Base-by-base conservation (phyloP, 139 green algal species). In the Spirogloea muscicola region DNA sequence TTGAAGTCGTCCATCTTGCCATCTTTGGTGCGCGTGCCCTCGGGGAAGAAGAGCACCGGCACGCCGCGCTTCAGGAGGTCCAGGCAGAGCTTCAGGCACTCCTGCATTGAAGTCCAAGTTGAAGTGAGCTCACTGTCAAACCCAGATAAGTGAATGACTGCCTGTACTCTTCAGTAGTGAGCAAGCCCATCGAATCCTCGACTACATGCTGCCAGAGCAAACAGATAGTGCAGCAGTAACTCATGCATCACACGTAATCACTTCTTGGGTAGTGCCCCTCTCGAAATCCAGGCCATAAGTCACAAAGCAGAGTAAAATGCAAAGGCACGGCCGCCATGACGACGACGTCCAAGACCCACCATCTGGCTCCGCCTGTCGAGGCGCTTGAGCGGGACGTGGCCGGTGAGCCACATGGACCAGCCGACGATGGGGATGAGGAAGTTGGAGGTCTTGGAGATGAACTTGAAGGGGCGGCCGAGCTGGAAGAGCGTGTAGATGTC, bases 401-500 rank as follows among this genome's bases (percentile, higher is more conserved):
- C 94, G 61, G 94, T 98, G 21, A 98, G 83, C 74, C 92, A 99
- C 94, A 99, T 99, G 80, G 67, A 88, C 94, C 94, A 99, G 29
- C 94, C 94, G 21, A 99, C 81, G 76, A 99, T 94, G 34, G 94
- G 94, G 68, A 99, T 97, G 44, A 94, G 62, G 76, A 99, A 99
- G 84, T 93, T 96, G 77, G 69, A 88, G 2, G 88, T 92, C 79
- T 99, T 99, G 76, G 87, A 94, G 43, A 99, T 93, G 84, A 98
- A 99, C 84, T 99, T 98, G 88, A 99, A 87, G 33, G 77, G 71
- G 40, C 77, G 46, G 29, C 62, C 27, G 49, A 87, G 59, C 58
- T 46, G 57, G 44, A 87, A 87, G 36, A 84, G 68, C 18, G 64
- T 74, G 64, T 72, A 87, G 62, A 87, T 87, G 68, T 87, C 92